Base-by-base conservation (phyloP, 371 early-diverging fungal species). In the Mucor irregularis region DNA sequence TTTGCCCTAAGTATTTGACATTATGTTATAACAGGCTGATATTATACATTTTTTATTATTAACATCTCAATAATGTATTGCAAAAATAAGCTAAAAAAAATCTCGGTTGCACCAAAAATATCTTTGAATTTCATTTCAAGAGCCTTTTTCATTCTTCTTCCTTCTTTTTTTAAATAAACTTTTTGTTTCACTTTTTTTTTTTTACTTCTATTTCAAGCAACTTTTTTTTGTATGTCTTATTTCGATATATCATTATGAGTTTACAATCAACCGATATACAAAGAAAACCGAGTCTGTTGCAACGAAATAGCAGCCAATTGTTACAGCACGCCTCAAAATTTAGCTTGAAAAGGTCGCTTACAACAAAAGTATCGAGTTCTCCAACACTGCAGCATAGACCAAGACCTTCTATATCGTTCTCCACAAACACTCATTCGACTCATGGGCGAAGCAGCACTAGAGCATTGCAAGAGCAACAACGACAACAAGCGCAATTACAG, bases 261-360 rank as follows among this genome's bases (percentile, higher is more conserved):
- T 22, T 46, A 19, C 31, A 31, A 31, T 17, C 13, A 17, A 30
- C 3, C 3, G 13, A 42, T 4, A 19, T 11, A 5, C 3, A n/a
- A 14, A n/a, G 25, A n/a, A 62, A 51, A 26, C 19, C 44, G 39
- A 49, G 43, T 5, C 5, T 48, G 22, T 28, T 47, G 28, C 47
- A 53, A 13, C 19, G 45, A 38, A 43, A 55, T 25, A 35, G 47
- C 19, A 62, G 62, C 30, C 62, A 56, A 38, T 46, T 62, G 21
- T 44, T 62, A 17, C 56, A 62, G 13, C 62, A 62, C 38, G 62
- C 51, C 16, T 38, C 56, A 8, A 44, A 49, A 24, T 43, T 60
- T 22, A 49, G 61, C 3, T 45, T 62, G 38, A 62, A 44, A 46
- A 49, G 62, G 39, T 56, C 56, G 37, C 19, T 49, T 30, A 62